Conservation (phyloP, 179 eudicot genomes). For the Drosera spatulata region DNA sequence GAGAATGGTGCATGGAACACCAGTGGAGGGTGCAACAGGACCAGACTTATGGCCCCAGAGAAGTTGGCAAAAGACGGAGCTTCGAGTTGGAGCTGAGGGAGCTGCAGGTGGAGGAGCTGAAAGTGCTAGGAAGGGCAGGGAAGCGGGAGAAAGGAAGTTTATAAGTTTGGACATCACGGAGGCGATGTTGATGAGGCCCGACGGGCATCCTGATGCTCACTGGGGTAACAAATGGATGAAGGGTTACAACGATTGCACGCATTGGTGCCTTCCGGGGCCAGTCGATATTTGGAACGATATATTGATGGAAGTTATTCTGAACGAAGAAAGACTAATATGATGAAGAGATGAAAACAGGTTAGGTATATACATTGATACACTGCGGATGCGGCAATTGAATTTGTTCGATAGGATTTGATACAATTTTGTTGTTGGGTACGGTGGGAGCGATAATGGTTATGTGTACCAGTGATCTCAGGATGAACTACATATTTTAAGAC, state of each 20-base stretch:
- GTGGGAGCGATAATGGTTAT: too few relatives aligned
- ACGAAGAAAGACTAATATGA: too few relatives aligned
- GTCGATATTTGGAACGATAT: constrained; percentile 52
- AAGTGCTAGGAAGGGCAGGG: constrained; percentile 13
- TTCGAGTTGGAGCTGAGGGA: constrained; percentile 22
- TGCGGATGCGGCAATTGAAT: too few relatives aligned
- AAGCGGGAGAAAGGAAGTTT: constrained; percentile 13
- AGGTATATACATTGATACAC: too few relatives aligned
- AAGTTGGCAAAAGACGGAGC: constrained; percentile 4
- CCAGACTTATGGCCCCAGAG: constrained; percentile 20
- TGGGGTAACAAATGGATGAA: constrained; percentile 51
- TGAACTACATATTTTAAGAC: too few relatives aligned
- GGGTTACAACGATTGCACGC: constrained; percentile 57
- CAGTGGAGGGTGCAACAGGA: constrained; percentile 54
- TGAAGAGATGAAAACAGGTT: too few relatives aligned
- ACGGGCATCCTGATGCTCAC: constrained; percentile 48
- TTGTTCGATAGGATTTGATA: too few relatives aligned
- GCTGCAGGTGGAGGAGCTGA: constrained; percentile 32
- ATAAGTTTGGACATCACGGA: constrained; percentile 35
- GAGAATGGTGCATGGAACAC: constrained; percentile 57
- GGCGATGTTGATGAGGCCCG: constrained; percentile 45
- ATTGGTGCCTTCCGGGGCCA: constrained; percentile 73
- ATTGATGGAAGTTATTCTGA: constrained; percentile 22
- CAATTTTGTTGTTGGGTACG: too few relatives aligned
- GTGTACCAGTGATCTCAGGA: too few relatives aligned